Conservation (phyloP, 2,329 filamentous ascomycete genomes). For the Aspergillus novoparasiticus region DNA sequence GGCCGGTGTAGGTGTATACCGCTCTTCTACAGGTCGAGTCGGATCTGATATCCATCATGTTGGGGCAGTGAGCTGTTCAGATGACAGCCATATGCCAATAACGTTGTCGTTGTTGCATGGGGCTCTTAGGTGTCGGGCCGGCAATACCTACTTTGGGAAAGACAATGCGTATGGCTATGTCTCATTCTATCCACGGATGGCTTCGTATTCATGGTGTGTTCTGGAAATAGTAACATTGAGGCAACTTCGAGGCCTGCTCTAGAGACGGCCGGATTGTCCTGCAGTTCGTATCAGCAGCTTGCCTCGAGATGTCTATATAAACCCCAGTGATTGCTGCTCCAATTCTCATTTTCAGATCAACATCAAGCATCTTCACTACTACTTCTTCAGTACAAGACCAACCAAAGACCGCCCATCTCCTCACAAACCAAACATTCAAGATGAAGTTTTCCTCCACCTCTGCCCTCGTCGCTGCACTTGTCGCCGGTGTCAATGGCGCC, state of each 20-base stretch:
- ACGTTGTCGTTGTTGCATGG: background rate
- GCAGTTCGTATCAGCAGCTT: background rate
- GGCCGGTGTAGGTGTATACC: background rate
- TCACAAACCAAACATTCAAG: background rate
- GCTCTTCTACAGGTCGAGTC: background rate
- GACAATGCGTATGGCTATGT: background rate
- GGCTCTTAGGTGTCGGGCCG: background rate
- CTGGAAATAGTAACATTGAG: background rate
- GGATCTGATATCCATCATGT: background rate
- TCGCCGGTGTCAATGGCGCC: background rate
- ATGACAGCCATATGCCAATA: background rate
- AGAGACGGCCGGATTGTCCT: background rate
- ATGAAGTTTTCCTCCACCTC: background rate
- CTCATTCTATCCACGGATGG: conserved; percentile 1
- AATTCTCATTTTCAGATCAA: too few species aligned
- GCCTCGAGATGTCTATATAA: background rate
- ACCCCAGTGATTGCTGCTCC: background rate
- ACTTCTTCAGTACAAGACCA: background rate
- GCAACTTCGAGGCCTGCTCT: too few species aligned
- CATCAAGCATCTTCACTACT: background rate
- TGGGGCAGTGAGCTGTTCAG: background rate
- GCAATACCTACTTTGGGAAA: background rate
- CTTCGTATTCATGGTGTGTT: background rate
- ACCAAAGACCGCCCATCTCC: background rate
- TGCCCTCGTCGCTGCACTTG: background rate